Percentiles rank a stretch among this genome's conserved stretches.
Evolutionary conservation across 306 rosid genomes (phyloP).

Genomic region (Prunus kanzakura): DNA sequence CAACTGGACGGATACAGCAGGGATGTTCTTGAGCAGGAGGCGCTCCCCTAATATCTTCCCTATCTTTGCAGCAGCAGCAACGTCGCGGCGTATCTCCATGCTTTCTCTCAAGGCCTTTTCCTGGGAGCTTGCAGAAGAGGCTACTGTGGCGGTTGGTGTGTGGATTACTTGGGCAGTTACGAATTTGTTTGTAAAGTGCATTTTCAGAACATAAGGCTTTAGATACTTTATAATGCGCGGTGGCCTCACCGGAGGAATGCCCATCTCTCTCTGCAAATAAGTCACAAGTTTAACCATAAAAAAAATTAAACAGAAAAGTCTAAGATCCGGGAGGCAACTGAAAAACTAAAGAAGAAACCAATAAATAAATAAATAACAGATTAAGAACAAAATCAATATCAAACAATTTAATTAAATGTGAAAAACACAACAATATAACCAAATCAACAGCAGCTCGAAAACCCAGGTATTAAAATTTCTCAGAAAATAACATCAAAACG

Average conservation of each 20-base stretch:
- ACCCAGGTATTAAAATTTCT: too few relatives aligned
- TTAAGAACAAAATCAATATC: too few relatives aligned
- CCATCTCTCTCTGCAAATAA: slow-evolving; percentile 47
- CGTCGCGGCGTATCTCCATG: slow-evolving; percentile 63
- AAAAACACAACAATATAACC: too few relatives aligned
- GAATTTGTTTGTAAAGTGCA: slow-evolving; percentile 83
- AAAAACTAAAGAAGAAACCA: too few relatives aligned
- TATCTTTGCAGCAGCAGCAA: slow-evolving; percentile 91
- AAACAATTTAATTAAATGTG: too few relatives aligned
- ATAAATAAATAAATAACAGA: too few relatives aligned
- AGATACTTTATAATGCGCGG: slow-evolving; percentile 54
- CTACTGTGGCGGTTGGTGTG: slow-evolving; percentile 76
- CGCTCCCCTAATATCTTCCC: slow-evolving; percentile 80
- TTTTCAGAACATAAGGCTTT: slow-evolving; percentile 84
- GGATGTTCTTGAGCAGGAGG: slow-evolving; percentile 65
- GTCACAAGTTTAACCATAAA: not conserved
- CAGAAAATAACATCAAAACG: too few relatives aligned
- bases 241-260: slow-evolving; percentile 67
- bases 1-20: slow-evolving; percentile 71
- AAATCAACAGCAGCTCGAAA: too few relatives aligned
- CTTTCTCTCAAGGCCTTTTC: slow-evolving; percentile 63
- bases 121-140: slow-evolving; percentile 78
- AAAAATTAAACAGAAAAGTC: not conserved
- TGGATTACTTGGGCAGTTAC: slow-evolving; percentile 82
- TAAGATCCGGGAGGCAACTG: not conserved